Conservation (phyloP, 306 rosid species). For the Astragalus membranaceus region DNA sequence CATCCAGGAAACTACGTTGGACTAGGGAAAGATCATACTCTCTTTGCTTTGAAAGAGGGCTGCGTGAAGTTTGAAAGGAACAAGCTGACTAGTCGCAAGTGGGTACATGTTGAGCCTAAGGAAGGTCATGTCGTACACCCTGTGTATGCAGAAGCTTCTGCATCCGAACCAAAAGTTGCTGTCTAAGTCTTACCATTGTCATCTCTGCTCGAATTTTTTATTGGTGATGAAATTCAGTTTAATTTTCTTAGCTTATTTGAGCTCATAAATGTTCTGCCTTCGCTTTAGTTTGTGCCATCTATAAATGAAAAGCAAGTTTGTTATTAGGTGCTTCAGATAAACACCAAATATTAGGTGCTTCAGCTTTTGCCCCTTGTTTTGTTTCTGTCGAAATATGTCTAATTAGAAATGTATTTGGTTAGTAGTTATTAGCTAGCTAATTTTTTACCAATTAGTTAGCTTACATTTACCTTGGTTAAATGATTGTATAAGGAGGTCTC, state of each 20-base stretch:
- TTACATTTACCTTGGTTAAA: background rate
- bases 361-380: background rate
- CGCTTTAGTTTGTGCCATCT: background rate
- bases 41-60: constrained; percentile 82
- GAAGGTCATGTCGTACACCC: constrained; percentile 90
- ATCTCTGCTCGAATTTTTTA: background rate
- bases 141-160: constrained; percentile 37
- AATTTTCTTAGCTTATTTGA: background rate
- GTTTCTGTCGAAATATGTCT: background rate
- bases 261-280: background rate
- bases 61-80: constrained; percentile 65
- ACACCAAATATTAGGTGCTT: background rate
- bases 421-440: background rate
- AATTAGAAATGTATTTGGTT: background rate
- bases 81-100: constrained; percentile 76
- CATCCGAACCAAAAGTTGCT: constrained; percentile 29
- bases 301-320: background rate
- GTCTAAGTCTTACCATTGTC: constrained; percentile 17
- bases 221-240: background rate
- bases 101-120: constrained; percentile 79
- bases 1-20: constrained; percentile 95
- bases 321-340: background rate
- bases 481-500: background rate
- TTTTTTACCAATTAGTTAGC: background rate
- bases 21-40: constrained; percentile 78